phyloP scores from a whole-genome alignment of 2,329 filamentous ascomycete species.

The Monosporascus sp. region DNA sequence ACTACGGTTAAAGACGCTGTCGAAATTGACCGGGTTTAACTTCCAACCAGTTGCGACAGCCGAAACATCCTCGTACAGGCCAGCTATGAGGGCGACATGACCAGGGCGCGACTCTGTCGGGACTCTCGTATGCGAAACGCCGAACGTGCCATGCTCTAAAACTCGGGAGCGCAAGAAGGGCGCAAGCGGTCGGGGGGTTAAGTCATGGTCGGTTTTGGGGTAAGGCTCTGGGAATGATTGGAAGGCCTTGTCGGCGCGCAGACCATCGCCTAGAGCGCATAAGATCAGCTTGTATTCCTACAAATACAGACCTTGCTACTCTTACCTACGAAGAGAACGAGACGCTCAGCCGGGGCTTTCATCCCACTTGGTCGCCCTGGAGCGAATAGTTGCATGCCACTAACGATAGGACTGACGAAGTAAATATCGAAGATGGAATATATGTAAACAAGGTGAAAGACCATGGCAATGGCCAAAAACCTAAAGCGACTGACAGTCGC shows the following conservation, averaged over 20 bases:
- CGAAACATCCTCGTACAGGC: constrained; percentile 95
- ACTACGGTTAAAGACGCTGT: constrained; percentile 97
- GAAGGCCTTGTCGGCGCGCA: constrained; percentile 97
- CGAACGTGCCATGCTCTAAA: constrained; percentile 87
- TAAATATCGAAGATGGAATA: constrained; percentile 98
- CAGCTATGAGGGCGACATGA: constrained; percentile 94
- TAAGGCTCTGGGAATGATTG: constrained; percentile 89
- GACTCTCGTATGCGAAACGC: constrained; percentile 93
- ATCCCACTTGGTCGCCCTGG: constrained; percentile 55
- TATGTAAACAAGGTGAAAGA: constrained; percentile 92
- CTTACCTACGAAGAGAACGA: constrained; percentile 89
- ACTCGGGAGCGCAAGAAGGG: constrained; percentile 89
- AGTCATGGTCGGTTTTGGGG: constrained; percentile 57
- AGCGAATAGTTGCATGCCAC: constrained; percentile 81
- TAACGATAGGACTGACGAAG: constrained; percentile 95
- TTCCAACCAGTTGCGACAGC: constrained; percentile 98
- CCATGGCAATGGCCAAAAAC: constrained; percentile 81
- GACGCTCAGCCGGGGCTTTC: constrained; percentile 77
- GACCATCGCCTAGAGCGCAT: constrained; percentile 64
- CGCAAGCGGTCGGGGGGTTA: constrained; percentile 74
- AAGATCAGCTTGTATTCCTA: constrained; percentile 7
- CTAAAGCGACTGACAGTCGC: constrained; percentile 61
- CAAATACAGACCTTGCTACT: constrained; percentile 8
- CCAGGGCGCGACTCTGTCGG: constrained; percentile 95
- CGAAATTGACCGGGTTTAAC: constrained; percentile 95